Evolutionary conservation across 2,329 filamentous ascomycete genomes (phyloP), one percentile per base, ranked within the genome.

Genomic region (Hymenoscyphus infarciens): DNA sequence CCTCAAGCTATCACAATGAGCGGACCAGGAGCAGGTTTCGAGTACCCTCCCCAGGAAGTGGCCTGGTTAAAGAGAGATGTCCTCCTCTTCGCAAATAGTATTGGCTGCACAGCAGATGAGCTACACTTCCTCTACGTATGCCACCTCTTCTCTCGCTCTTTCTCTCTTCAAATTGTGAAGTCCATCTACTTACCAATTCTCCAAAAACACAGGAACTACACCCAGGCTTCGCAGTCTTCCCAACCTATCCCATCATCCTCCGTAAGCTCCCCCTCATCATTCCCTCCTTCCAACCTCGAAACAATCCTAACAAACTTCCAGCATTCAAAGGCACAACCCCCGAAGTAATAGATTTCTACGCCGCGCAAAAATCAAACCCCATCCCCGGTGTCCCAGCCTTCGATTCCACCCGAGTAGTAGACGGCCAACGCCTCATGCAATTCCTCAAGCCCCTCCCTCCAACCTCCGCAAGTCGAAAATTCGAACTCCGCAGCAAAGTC

Each of bases 41-140:
- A 95, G 77, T 96, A 90, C 75, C 91, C 91, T 63, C 77, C 84
- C 56, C 80, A 85, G 72, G 84, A 88, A 73, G 91, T 96, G 11
- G 84, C 88, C 70, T 97, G 92, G 93, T 77, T 91, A 71, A 92
- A 93, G 83, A 87, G 93, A 68, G 93, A 97, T 81, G 86, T 88
- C 39, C 82, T 97, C 65, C 87, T 98, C 65, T 97, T 97, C 76
- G 92, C 93, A 70, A 89, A 89, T 77, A 94, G 89, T 78, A 94
- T 97, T 75, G 93, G 93, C 62, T 87, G 83, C 74, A 94, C 86
- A 13, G 83, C 83, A 49, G n/a, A 96, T 70, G 93, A 97, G 81
- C 85, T 97, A 73, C 92, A 97, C 75, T 96, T 94, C 75, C 87
- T 97, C 78, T 97, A 92, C 72, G 92, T 95, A 82, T 49, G 39